These are phyloP conservation scores for Ophiostoma ips DNA, from an alignment of 2,329 filamentous ascomycete species.

Conservation along the genomic window DNA sequence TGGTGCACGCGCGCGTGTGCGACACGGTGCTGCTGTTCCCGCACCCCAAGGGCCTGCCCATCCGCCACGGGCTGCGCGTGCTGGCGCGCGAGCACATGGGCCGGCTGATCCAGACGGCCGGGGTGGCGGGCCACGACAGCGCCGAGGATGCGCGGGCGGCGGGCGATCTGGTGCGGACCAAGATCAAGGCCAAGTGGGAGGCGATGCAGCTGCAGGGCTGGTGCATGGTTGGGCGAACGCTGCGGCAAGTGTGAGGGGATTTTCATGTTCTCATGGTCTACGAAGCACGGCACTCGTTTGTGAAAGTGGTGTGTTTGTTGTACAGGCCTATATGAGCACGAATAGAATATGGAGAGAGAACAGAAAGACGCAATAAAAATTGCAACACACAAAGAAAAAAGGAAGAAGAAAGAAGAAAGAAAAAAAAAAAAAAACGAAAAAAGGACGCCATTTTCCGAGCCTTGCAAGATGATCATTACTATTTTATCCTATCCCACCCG, in stretches of 20 bases:
- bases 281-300: too few relatives aligned
- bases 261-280: too few relatives aligned
- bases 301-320: conserved; percentile 5
- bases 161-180: conserved; percentile 67
- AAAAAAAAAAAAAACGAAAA: neutral
- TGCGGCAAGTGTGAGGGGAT: too few relatives aligned
- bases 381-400: neutral
- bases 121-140: conserved; percentile 65
- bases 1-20: conserved; percentile 14
- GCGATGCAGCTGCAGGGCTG: conserved; percentile 54
- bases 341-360: conserved; percentile 1
- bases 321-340: conserved; percentile 1
- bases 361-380: neutral
- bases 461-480: conserved; percentile 1
- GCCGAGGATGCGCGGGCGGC: conserved; percentile 83
- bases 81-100: conserved; percentile 58
- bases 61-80: conserved; percentile 61
- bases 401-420: neutral
- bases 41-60: conserved; percentile 61
- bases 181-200: conserved; percentile 57
- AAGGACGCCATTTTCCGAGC: conserved; percentile 9
- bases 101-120: conserved; percentile 53
- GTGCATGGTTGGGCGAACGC: conserved; percentile 27
- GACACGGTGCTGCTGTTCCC: conserved; percentile 47
- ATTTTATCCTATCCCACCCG: neutral